Evolutionary conservation across 345 rosid genomes (phyloP), one percentile per base, ranked within the genome.

Genomic region (Heritiera fomes): DNA sequence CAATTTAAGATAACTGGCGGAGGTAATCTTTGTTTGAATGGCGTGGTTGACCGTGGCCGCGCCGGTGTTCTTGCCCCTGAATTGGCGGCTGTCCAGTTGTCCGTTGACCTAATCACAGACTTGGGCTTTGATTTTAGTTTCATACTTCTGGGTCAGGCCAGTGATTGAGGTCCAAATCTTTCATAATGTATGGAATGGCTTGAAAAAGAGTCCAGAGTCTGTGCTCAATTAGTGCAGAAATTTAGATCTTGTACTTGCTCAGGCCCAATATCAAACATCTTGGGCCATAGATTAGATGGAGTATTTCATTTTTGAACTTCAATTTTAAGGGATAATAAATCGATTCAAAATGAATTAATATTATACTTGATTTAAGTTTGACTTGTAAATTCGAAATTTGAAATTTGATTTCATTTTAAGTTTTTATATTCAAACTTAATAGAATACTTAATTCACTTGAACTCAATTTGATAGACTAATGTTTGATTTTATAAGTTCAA

Each of bases 21-120:
- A 41, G n/a, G 59, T 15, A 52, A 34, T 71, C 72, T 67, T 71
- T 49, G 43, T 71, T 49, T 71, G 55, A 67, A 49, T 71, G 41
- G 74, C 12, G 14, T 13, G 49, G 58, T 71, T 49, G 74, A 47
- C 74, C 74, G 1, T 49, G 74, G 58, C 73, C 18, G 7, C 32
- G 52, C 52, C 30, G 52, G 32, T n/a, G 4, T n/a, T 49, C 17
- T 65, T 17, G 0, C 47, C 11, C 6, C 20, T 41, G 1, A 63
- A 5, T 23, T 12, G 20, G 41, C 1, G 55, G 5, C 17, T 43
- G 32, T n/a, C 72, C 32, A n/a, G 5, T 9, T 43, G 32, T 10
- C 53, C 2, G 4, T 71, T 71, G 75, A 50, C 61, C 60, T 17
- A 15, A 32, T 34, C 0, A 41, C 8, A 32, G 45, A 7, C 28